Evolutionary conservation across 2,329 filamentous ascomycete species (phyloP), one percentile per base, ranked within the genome.

Genomic region (Stagonosporopsis rhizophila): DNA sequence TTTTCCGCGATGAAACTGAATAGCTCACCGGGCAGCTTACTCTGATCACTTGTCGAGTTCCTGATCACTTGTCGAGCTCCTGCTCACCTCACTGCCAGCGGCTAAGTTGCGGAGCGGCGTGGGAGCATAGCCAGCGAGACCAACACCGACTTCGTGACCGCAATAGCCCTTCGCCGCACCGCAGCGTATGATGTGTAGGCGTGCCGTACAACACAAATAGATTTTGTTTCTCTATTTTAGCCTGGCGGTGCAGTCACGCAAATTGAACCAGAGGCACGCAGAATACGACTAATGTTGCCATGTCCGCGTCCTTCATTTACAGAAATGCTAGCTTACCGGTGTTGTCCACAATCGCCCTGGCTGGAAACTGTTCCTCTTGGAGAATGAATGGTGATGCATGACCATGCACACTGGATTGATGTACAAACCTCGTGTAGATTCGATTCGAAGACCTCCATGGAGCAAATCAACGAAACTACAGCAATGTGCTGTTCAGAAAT

Each of bases 11-110:
- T 37, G 22, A 47, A 25, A 47, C 23, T 32, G 6, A 39, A 47
- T 25, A 27, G 42, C 53, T 48, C 53, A 47, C 53, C 44, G 32
- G 22, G 19, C 19, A 25, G 39, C 48, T 56, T 48, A 44, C 32
- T 41, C 4, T 35, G 20, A n/a, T 52, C 44, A 32, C 30, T 42
- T 23, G 25, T 41, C 46, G 12, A 20, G 17, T 12, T 34, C 40
- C 22, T 15, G 28, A 3, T 25, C 19, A 34, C 34, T 42, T 23
- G 25, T 41, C 46, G 12, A 20, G 17, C n/a, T 34, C 40, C 22
- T 15, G 28, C 6, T 25, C 19, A 34, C 34, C 35, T 50, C 15
- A 23, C 22, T 14, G 1, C 5, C 20, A 27, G 37, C 20, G 19
- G 11, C 38, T 22, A 23, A 37, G 27, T 41, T n/a, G 22, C 42